Evolutionary conservation across 2,329 filamentous ascomycete genomes (phyloP), one percentile per base, ranked within the genome.

Genomic region (Cladosporium sp.): DNA sequence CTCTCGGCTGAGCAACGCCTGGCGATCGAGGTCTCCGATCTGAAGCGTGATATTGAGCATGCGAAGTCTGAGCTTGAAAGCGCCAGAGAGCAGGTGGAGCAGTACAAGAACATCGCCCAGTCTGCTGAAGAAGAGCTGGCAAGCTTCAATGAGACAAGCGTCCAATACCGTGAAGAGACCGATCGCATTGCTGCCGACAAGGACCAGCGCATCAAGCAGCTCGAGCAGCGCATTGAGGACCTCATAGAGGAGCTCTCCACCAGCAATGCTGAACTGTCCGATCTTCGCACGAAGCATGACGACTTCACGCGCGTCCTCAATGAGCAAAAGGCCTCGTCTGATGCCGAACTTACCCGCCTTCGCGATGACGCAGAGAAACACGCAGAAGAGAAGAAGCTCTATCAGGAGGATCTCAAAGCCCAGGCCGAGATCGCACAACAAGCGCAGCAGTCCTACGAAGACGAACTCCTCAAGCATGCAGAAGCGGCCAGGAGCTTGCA

Each of bases 401-500:
- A 95, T 66, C 89, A 95, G 66, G 87, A 95, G 62, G 91, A 97
- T 63, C 81, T 97, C 40, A 91, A 93, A 56, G 85, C 89, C 0
- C 93, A 98, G 69, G 91, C 92, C 28, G 87, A 95, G 42, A 97
- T 98, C 63, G 90, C 93, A 2, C 85, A 89, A 49, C 87, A 89
- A 68, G 90, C 93, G 3, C 93, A 98, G 67, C 86, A 95, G 66
- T 91, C 93, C 61, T 98, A 98, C 66, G 95, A 98, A 69, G 85
- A 85, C 57, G 93, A 98, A 68, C 79, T 98, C 9, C 81, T 95
- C 63, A 96, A 93, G 73, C 93, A 98, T 70, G 92, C 91, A 1
- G 89, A 96, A 59, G 93, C 92, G n/a, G 89, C 92, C 10, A 91
- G 90, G 70, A 81, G 83, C 34, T 77, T 96, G 11, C 89, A 95